These are phyloP conservation scores for Penicillium pulvis DNA, from an alignment of 495 filamentous ascomycete species.

Conservation along the genomic window DNA sequence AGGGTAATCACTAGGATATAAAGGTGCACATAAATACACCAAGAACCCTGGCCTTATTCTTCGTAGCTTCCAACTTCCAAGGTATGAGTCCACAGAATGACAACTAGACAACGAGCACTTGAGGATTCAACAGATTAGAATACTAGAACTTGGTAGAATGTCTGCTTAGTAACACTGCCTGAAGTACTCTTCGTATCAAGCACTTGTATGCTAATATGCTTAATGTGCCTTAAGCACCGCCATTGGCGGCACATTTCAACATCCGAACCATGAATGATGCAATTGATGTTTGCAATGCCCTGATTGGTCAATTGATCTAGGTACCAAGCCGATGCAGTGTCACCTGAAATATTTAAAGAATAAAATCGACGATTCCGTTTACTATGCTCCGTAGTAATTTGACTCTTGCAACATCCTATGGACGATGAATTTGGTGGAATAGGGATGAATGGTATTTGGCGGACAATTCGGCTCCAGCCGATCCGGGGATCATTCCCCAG, in stretches of 20 bases:
- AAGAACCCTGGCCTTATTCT: too few relatives aligned
- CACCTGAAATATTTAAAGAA: not conserved
- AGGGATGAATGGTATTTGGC: not conserved
- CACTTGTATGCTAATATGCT: too few relatives aligned
- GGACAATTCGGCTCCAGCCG: conserved; percentile 14
- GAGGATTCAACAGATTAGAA: too few relatives aligned
- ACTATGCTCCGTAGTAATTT: not conserved
- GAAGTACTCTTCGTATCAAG: too few relatives aligned
- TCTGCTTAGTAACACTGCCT: too few relatives aligned
- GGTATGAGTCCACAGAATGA: too few relatives aligned
- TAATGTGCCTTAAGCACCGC: not conserved
- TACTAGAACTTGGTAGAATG: too few relatives aligned
- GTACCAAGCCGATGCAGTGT: not conserved
- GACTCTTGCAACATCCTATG: not conserved
- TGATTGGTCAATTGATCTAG: conserved; percentile 8
- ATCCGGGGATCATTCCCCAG: conserved; percentile 8
- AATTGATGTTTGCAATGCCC: conserved; percentile 3
- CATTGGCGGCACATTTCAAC: not conserved
- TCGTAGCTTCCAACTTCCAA: too few relatives aligned
- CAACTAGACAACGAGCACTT: too few relatives aligned
- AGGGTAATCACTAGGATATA: too few relatives aligned
- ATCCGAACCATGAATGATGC: conserved; percentile 13
- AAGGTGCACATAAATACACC: too few relatives aligned
- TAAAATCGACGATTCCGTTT: not conserved
- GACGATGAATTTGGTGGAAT: not conserved